Percentiles rank a stretch among this genome's conserved stretches.
phyloP scores from a whole-genome alignment of 2,329 filamentous ascomycete species.

The Ascochyta koolunga region DNA sequence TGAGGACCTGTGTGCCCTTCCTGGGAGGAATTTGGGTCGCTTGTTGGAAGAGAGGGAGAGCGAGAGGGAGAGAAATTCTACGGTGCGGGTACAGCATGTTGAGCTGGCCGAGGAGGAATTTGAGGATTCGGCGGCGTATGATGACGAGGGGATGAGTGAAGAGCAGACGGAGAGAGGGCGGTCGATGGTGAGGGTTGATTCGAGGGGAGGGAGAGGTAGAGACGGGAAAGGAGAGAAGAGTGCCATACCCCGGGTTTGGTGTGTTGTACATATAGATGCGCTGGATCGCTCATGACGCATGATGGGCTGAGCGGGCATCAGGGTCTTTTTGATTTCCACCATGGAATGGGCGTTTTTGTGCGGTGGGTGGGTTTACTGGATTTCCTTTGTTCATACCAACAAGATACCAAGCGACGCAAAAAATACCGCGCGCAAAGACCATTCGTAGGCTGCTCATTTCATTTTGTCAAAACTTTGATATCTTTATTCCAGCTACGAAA shows the following conservation, averaged over 20 bases:
- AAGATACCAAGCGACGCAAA: constrained; percentile 16
- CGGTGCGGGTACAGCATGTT: constrained; percentile 13
- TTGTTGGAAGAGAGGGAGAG: constrained; percentile 20
- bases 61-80: neutral
- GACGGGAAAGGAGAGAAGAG: neutral
- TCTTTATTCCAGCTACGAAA: constrained; percentile 14
- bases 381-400: constrained; percentile 6
- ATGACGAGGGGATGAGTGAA: neutral
- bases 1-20: constrained; percentile 27
- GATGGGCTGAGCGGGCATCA: neutral
- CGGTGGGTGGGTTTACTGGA: neutral
- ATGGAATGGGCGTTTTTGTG: neutral
- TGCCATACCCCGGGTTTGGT: neutral
- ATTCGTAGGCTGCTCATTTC: neutral
- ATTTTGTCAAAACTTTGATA: neutral
- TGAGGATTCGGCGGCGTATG: neutral
- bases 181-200: constrained; percentile 3
- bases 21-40: constrained; percentile 25
- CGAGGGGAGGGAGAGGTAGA: neutral
- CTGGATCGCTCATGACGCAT: constrained; percentile 1
- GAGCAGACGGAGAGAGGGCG: constrained; percentile 2
- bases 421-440: neutral
- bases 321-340: neutral
- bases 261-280: neutral
- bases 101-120: constrained; percentile 1